These are phyloP conservation scores for Ilex asprella DNA, from an alignment of 257 asterid genomes.

Conservation along the genomic window DNA sequence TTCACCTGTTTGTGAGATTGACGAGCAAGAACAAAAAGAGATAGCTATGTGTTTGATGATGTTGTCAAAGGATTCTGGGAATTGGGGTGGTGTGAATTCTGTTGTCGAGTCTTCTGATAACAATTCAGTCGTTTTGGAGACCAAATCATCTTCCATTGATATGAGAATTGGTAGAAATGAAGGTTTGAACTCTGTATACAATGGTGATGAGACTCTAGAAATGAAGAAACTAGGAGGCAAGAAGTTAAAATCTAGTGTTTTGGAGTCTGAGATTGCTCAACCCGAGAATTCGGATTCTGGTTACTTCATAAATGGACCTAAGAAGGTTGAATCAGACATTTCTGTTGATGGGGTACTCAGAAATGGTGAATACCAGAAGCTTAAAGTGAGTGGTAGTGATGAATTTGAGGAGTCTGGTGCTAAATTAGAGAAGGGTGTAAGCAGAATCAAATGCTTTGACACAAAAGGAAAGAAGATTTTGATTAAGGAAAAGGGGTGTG, in stretches of 20 bases:
- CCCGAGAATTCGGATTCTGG: conserved; percentile 28
- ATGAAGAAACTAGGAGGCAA: neutral
- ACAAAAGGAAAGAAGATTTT: conserved; percentile 6
- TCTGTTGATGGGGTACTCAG: conserved; percentile 43
- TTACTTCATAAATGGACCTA: conserved; percentile 68
- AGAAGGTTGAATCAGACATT: conserved; percentile 63
- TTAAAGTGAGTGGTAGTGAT: conserved; percentile 16
- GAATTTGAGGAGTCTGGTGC: conserved; percentile 25
- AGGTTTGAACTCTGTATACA: neutral
- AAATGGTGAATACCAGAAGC: conserved; percentile 18
- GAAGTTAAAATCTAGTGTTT: neutral
- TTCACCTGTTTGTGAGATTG: neutral
- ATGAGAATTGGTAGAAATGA: neutral
- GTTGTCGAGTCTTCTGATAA: conserved; percentile 3
- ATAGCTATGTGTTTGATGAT: conserved; percentile 1
- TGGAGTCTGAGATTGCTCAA: neutral
- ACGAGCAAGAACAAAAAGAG: conserved; percentile 1
- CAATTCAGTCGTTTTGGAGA: conserved; percentile 3
- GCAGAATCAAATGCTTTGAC: conserved; percentile 4
- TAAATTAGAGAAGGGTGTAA: conserved; percentile 23
- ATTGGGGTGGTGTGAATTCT: neutral
- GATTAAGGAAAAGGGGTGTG: conserved; percentile 20
- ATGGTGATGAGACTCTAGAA: neutral
- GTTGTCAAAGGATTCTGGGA: conserved; percentile 3
- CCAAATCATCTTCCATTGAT: neutral